Evolutionary conservation across 2,329 filamentous ascomycete species (phyloP).

Genomic region (Aspergillus felis): DNA sequence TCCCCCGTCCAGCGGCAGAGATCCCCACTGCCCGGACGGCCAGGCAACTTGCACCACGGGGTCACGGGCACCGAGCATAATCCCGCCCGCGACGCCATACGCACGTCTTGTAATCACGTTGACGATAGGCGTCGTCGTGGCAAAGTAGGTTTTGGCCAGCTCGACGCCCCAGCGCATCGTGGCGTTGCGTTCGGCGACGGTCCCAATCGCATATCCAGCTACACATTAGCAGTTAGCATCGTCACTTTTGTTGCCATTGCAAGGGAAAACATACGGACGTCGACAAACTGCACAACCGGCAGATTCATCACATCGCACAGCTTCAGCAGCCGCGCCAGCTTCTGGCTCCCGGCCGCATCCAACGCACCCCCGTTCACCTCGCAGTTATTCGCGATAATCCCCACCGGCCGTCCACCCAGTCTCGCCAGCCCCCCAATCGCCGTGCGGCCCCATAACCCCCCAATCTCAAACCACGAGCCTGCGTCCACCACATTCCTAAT

Average conservation of each 20-base stretch:
- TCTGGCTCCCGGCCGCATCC: conserved; percentile 59
- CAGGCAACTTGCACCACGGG: conserved; percentile 60
- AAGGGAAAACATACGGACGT: conserved; percentile 45
- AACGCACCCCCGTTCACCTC: conserved; percentile 60
- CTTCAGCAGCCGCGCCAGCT: conserved; percentile 58
- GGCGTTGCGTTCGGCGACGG: conserved; percentile 58
- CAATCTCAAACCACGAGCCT: conserved; percentile 61
- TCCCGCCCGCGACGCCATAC: conserved; percentile 61
- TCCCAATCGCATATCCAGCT: conserved; percentile 61
- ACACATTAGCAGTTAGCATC: conserved; percentile 6
- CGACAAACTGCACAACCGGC: conserved; percentile 60
- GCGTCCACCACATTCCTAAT: conserved; percentile 55
- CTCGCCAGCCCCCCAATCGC: conserved; percentile 59
- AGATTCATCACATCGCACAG: conserved; percentile 64
- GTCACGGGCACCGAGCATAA: conserved; percentile 62
- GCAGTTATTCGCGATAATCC: conserved; percentile 58
- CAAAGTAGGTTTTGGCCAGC: conserved; percentile 59
- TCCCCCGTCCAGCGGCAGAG: conserved; percentile 59
- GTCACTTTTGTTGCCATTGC: no score
- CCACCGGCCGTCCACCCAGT: conserved; percentile 54
- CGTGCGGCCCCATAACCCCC: conserved; percentile 59
- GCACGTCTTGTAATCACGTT: conserved; percentile 58
- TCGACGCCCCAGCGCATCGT: conserved; percentile 64
- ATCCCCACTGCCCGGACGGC: conserved; percentile 62
- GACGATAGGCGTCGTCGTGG: conserved; percentile 61